phyloP scores from a whole-genome alignment of 805 yeast species.

The Soucietia sequanensis region DNA sequence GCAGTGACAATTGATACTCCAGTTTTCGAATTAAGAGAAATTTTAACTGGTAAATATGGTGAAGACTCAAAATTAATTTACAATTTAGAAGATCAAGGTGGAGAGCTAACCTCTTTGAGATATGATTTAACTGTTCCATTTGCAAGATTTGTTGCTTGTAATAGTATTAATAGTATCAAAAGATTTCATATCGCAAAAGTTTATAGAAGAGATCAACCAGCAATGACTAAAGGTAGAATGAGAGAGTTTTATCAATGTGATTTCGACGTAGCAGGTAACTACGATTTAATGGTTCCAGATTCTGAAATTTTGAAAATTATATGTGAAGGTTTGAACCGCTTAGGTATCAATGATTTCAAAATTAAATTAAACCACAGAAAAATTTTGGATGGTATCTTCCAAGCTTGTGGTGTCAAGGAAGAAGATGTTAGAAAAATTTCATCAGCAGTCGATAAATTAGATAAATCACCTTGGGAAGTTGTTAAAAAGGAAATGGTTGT shows the following conservation, averaged over 20 bases:
- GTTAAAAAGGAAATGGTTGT: conserved; percentile 89
- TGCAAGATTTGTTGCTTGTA: conserved; percentile 96
- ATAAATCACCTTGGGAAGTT: conserved; percentile 92
- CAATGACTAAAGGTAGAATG: conserved; percentile 99
- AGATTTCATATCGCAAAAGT: conserved; percentile 98
- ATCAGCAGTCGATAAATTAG: conserved; percentile 95
- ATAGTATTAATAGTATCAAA: conserved; percentile 84
- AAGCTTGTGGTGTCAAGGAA: conserved; percentile 89
- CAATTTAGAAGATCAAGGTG: conserved; percentile 98
- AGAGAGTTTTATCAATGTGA: conserved; percentile 99
- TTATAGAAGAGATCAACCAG: conserved; percentile 99
- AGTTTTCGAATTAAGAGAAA: conserved; percentile 93
- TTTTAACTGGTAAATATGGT: conserved; percentile 95
- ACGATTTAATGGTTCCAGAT: conserved; percentile 95
- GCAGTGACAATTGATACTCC: conserved; percentile 99
- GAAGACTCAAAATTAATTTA: conserved; percentile 97
- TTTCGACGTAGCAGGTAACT: conserved; percentile 92
- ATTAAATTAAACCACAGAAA: conserved; percentile 94
- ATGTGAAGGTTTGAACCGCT: conserved; percentile 78
- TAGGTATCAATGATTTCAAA: conserved; percentile 88
- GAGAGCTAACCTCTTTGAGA: conserved; percentile 91
- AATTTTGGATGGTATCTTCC: conserved; percentile 92
- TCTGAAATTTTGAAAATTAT: conserved; percentile 80
- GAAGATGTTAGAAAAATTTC: conserved; percentile 93
- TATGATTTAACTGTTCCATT: conserved; percentile 98